Evolutionary conservation across 1,284 basidiomycete species (phyloP).

Genomic region (Paramarasmius palmivorus): DNA sequence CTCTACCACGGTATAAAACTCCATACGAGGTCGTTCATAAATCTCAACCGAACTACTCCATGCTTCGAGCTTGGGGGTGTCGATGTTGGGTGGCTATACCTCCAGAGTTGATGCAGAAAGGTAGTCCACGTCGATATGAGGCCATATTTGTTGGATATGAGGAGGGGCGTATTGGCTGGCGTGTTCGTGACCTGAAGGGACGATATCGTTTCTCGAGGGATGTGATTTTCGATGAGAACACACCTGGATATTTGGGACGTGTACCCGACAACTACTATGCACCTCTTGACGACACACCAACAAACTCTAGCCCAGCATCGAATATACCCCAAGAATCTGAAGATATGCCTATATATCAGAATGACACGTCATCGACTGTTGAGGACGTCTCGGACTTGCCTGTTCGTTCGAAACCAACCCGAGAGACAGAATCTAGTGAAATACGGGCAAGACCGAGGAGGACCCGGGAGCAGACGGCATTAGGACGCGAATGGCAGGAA

Average conservation of each 20-base stretch:
- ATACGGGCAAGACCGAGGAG: not conserved
- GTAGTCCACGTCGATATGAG: slow-evolving; percentile 15
- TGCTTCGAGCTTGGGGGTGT: slow-evolving; percentile 21
- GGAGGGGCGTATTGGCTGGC: slow-evolving; percentile 19
- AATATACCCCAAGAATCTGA: not conserved
- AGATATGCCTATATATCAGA: not conserved
- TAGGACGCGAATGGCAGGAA: not conserved
- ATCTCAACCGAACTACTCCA: not conserved
- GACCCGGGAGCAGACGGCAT: not conserved
- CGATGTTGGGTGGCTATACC: slow-evolving; percentile 22
- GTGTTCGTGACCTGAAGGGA: slow-evolving; percentile 10
- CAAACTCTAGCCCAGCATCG: not conserved
- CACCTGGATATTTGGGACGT: not conserved
- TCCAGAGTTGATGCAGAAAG: slow-evolving; percentile 20
- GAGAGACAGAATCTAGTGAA: not conserved
- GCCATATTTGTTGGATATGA: slow-evolving; percentile 26
- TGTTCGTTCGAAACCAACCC: not conserved
- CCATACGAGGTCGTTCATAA: not conserved
- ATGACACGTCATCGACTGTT: not conserved
- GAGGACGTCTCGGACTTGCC: not conserved
- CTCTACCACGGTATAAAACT: not conserved
- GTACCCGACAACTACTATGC: not conserved
- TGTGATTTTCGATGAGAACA: slow-evolving; percentile 13
- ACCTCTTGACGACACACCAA: not conserved
- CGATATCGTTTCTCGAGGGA: slow-evolving; percentile 12